Conservation (phyloP, 179 eudicot species). For the Corrigiola litoralis region DNA sequence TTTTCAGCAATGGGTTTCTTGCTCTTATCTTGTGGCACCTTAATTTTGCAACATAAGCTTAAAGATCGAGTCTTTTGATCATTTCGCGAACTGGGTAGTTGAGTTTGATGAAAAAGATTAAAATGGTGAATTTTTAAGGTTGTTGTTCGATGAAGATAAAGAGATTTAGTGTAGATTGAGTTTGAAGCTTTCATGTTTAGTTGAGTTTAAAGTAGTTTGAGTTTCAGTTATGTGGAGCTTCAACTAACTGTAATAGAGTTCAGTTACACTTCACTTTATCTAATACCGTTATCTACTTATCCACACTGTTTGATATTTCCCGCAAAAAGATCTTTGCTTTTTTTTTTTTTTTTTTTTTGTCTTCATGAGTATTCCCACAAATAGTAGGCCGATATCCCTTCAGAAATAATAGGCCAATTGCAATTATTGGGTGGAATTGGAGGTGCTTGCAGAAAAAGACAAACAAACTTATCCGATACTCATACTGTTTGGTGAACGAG, state of each 20-base stretch:
- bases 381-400: no score
- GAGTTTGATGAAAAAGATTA: conserved; percentile 12
- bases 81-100: conserved; percentile 19
- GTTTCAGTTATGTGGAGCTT: conserved; percentile 22
- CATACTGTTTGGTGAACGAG: no score
- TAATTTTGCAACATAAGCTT: conserved; percentile 39
- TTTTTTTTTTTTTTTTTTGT: neutral
- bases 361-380: neutral
- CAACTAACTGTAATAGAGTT: no score
- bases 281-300: conserved; percentile 7
- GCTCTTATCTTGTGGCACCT: conserved; percentile 33
- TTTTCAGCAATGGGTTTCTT: conserved; percentile 37
- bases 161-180: conserved; percentile 19
- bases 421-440: no score
- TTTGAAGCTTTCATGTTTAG: conserved; percentile 27
- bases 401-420: no score
- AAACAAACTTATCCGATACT: no score
- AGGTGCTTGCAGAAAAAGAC: no score
- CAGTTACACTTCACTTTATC: neutral
- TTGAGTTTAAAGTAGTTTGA: conserved; percentile 19
- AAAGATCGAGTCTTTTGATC: neutral
- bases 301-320: conserved; percentile 17
- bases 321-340: neutral
- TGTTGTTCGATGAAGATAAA: conserved; percentile 17
- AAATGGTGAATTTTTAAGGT: conserved; percentile 21